phyloP scores from a whole-genome alignment of 495 filamentous ascomycete species.

The Aspergillus nidulans region DNA sequence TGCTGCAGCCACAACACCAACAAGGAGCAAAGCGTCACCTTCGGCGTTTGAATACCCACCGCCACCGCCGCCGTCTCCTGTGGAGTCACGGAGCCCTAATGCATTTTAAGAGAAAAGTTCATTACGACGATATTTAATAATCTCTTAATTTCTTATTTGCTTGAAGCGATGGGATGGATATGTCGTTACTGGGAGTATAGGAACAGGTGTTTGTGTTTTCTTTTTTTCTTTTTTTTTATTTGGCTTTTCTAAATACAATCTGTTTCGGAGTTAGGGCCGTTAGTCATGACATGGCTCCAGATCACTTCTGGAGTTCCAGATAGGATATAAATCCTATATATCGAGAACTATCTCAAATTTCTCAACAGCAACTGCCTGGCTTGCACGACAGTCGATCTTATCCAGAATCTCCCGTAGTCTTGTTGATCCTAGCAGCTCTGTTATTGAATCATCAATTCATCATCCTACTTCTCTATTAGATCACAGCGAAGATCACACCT shows the following conservation, averaged over 20 bases:
- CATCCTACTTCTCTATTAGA: not conserved
- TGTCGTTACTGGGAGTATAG: not conserved
- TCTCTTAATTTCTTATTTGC: not conserved
- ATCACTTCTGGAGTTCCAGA: too few species aligned
- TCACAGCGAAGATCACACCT: not conserved
- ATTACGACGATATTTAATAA: not conserved
- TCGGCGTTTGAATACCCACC: constrained; percentile 26
- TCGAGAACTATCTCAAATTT: too few species aligned
- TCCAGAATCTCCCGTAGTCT: not conserved
- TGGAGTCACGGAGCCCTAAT: constrained; percentile 26
- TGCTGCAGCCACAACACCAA: not conserved
- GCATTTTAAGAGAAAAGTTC: not conserved
- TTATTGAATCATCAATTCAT: not conserved
- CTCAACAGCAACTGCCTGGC: too few species aligned
- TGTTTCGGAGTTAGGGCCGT: not conserved
- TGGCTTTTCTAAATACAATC: not conserved
- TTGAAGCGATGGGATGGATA: not conserved
- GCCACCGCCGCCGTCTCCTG: constrained; percentile 44
- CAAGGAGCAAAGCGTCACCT: not conserved
- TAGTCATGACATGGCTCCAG: too few species aligned
- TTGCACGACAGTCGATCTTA: too few species aligned
- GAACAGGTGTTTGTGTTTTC: not conserved
- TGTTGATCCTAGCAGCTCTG: not conserved
- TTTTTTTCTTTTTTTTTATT: not conserved
- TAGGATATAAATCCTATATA: too few species aligned